Evolutionary conservation across 2,329 filamentous ascomycete genomes (phyloP), one percentile per base, ranked within the genome.

Genomic region (Tolypocladium tundrense): DNA sequence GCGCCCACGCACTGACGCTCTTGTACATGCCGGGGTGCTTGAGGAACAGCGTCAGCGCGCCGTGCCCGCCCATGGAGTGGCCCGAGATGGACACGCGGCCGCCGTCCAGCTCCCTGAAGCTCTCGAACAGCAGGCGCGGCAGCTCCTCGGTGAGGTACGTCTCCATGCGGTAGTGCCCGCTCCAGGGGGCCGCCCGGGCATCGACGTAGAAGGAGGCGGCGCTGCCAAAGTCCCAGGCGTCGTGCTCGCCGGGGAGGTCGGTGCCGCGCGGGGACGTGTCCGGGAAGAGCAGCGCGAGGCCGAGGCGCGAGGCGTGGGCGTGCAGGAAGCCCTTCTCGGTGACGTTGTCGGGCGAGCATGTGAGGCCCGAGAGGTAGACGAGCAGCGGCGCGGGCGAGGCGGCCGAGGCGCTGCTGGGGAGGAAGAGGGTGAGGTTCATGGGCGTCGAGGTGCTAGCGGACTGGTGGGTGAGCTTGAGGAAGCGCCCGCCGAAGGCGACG

Each of bases 11-110:
- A 61, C 88, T 92, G 58, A 94, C 91, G 63, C 86, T 90, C 77
- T 87, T 88, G 80, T 96, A 99, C 77, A 83, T 85, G 62, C 89
- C 91, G 0, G 94, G 92, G 75, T 97, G 88, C 78, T 90, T 93
- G 56, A 99, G 81, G 78, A 89, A 97, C 66, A 97, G 76, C 52
- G 92, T 96, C 65, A 99, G 78, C 51, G 94, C 94, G 62, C 94
- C 94, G 73, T 99, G 94, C 0, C 94, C 94, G 64, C 94, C 94
- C 94, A 99, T 99, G 67, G 87, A 92, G 77, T 99, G 94, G 7
- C 94, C 94, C 45, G 90, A 90, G 67, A 99, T 94, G 72, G 87
- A 88, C 57, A 97, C 85, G 45, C 87, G 81, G 35, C 68, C 73
- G 0, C 73, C 68, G 72, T 97, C 93, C 37, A 99, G 78, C 64